Evolutionary conservation across 331 rosid genomes (phyloP).

Genomic region (Acacia pycnantha): DNA sequence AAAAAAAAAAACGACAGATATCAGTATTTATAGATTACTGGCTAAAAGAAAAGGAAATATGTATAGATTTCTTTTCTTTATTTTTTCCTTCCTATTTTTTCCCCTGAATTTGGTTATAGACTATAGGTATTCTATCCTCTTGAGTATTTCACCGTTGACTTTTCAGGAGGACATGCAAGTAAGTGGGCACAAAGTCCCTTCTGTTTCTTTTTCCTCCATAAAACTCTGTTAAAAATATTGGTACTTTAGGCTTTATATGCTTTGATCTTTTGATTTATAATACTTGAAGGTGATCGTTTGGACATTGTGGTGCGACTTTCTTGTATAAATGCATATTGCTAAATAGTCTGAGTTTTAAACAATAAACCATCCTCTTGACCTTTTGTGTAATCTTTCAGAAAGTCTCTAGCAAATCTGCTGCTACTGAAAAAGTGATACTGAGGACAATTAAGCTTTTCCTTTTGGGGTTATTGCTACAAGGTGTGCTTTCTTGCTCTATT

Average conservation of each 20-base stretch:
- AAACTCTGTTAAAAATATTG: background rate
- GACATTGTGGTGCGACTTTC: slow-evolving; percentile 1
- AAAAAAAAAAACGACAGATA: background rate
- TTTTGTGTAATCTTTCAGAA: slow-evolving; percentile 47
- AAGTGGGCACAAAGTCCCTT: background rate
- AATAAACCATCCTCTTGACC: background rate
- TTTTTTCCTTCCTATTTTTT: background rate
- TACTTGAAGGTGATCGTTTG: background rate
- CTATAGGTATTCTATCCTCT: background rate
- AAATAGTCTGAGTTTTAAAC: background rate
- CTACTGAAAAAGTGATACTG: slow-evolving; percentile 53
- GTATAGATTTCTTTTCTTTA: too few species aligned
- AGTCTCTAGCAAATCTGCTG: slow-evolving; percentile 53
- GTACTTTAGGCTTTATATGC: background rate
- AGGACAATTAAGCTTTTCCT: slow-evolving; percentile 69
- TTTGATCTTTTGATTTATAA: background rate
- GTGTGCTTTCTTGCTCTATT: slow-evolving; percentile 34
- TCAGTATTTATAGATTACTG: background rate
- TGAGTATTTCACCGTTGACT: background rate
- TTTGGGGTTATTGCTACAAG: slow-evolving; percentile 67
- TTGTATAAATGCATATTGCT: background rate
- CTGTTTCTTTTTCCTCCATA: background rate
- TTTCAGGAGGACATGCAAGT: background rate
- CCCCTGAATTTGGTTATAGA: background rate
- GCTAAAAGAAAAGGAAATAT: background rate